Percentiles rank a stretch among this genome's conserved stretches.
Evolutionary conservation across 768 basidiomycete species (phyloP).

Genomic region (Imleria badia): DNA sequence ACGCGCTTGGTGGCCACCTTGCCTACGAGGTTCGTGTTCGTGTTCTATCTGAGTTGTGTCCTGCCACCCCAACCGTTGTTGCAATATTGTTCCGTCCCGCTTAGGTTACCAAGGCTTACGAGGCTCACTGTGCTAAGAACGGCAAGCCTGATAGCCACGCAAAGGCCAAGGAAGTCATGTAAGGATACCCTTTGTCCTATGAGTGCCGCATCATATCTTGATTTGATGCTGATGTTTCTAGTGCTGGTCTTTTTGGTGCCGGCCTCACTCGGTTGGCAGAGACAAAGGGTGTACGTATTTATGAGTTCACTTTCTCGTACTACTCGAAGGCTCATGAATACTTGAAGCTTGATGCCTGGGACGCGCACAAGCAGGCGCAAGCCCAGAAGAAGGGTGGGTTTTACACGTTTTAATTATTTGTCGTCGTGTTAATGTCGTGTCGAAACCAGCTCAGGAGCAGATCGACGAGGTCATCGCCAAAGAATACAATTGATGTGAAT

Average conservation of each 20-base stretch:
- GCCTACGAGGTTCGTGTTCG: constrained; percentile 16
- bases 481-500: neutral
- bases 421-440: neutral
- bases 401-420: neutral
- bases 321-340: neutral
- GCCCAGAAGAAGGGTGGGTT: neutral
- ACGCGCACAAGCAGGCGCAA: neutral
- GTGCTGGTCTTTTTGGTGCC: constrained; percentile 10
- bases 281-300: constrained; percentile 20
- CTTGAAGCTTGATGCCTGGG: constrained; percentile 5
- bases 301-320: neutral
- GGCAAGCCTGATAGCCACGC: constrained; percentile 23
- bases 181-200: neutral
- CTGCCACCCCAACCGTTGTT: neutral
- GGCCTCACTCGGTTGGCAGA: constrained; percentile 6
- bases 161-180: constrained; percentile 22
- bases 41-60: neutral
- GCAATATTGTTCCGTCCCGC: neutral
- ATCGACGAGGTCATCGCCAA: neutral
- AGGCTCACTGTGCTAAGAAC: constrained; percentile 6
- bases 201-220: neutral
- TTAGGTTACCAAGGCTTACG: constrained; percentile 21
- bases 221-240: neutral
- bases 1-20: constrained; percentile 17
- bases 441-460: neutral